Evolutionary conservation across 2,329 filamentous ascomycete species (phyloP), one percentile per base, ranked within the genome.

Genomic region (Lachnellula arida): DNA sequence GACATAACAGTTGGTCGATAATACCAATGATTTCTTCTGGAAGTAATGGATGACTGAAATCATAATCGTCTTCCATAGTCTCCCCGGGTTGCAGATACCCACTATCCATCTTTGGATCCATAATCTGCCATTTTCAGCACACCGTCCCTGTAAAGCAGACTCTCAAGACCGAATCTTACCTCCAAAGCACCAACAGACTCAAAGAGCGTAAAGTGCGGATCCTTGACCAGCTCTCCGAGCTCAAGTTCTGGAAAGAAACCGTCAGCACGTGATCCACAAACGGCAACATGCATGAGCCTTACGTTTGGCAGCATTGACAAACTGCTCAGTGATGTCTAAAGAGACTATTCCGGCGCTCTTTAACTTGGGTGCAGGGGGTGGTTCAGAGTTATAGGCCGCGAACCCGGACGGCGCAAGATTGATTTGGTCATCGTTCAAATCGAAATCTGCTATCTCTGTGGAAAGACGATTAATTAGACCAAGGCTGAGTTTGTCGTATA

Each of bases 101-200:
- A 68, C 91, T 97, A 72, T 99, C 94, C 94, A 99, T 99, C 74
- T 97, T 99, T 1, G 89, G 86, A 68, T 99, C 94, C 90, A 97
- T 97, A 65, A 99, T 96, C 94, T 99, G 67, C 51, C 25, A 42
- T 9, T 12, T 11, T 51, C 23, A 54, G 47, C 43, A 9, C 39
- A 12, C 11, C 5, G 11, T 11, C n/a, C 19, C 37, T 53, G 35
- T 12, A 35, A 7, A 11, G 14, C 25, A 14, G 8, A n/a, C 15
- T 23, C 11, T 35, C 28, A 42, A 47, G 23, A 39, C 39, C 2
- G 12, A 23, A 23, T 14, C 74, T 54, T 70, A 81, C 85, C 81
- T 94, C 89, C 22, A 94, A 79, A 64, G 89, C 89, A 60, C 90
- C 89, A 64, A 99, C 94, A 49, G 92, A 88, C 74, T 97, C 94